Evolutionary conservation across 2,329 filamentous ascomycete genomes (phyloP).

Genomic region (Botrytis aclada): DNA sequence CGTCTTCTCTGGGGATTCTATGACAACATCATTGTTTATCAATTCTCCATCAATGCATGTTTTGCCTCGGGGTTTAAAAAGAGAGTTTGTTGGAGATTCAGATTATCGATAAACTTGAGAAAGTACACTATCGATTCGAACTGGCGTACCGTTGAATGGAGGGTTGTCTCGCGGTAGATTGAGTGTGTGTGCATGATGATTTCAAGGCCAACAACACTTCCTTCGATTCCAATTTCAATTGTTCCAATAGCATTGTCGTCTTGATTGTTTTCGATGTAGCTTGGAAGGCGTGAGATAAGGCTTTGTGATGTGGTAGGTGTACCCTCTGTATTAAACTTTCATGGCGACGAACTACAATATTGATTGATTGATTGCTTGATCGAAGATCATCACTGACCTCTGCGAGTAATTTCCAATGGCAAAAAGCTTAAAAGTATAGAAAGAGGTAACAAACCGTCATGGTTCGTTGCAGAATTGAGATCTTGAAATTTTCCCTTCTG

Average conservation of each 20-base stretch:
- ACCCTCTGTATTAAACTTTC: neutral
- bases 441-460: neutral
- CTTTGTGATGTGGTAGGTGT: neutral
- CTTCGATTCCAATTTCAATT: neutral
- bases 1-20: neutral
- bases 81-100: neutral
- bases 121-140: constrained; percentile 1
- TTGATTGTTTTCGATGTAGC: neutral
- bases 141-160: neutral
- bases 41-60: neutral
- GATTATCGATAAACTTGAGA: neutral
- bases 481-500: neutral
- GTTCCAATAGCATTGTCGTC: neutral
- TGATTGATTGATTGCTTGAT: neutral
- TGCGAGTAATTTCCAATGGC: neutral
- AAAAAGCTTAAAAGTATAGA: neutral
- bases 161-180: neutral
- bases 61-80: neutral
- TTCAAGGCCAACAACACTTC: neutral
- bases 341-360: neutral
- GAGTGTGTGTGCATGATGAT: neutral
- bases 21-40: neutral
- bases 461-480: neutral
- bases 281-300: neutral
- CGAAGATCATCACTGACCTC: neutral